Evolutionary conservation across 1,139 yeast genomes (phyloP), one percentile per base, ranked within the genome.

Genomic region (Hansenula lynferdii): DNA sequence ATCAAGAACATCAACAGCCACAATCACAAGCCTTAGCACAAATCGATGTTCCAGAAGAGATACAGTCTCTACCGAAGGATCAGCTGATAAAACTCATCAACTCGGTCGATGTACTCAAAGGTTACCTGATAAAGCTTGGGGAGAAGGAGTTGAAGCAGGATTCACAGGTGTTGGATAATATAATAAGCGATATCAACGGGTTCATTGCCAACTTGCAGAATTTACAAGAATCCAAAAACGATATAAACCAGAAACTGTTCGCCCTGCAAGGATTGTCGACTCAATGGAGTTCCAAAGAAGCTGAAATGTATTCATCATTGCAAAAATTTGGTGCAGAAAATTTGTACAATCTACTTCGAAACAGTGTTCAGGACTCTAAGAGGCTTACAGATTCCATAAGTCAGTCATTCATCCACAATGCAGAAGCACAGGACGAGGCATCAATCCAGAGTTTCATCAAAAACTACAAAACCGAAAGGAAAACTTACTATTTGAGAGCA

Each of bases 401-500:
- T 29, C 39, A 40, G 8, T 41, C 50, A 1, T 49, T 54, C 35
- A 37, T 51, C 2, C 35, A 42, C 21, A 37, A 46, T 20, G 23
- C 47, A 14, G 41, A 51, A 5, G 31, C 34, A 10, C 43, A 53
- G 33, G 49, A 48, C 6, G 57, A 48, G 18, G 45, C 37, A 12
- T 43, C 45, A 15, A 53, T 66, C 3, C 57, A 56, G 7, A 56
- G 58, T 4, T 69, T 77, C 44, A 60, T 80, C 15, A 56, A 56
- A 21, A 60, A 59, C 11, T 83, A 79, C 50, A 64, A 69, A 37
- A 48, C 48, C 9, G 67, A 67, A 39, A 56, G 87, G 25, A 72
- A 71, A 44, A 47, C 53, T 28, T 78, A 70, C 44, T 84, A 83
- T 57, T 54, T 74, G 39, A 61, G 82, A 27, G 65, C 64, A 42